Evolutionary conservation across 768 basidiomycete genomes (phyloP).

Genomic region (Mycena haematopus): DNA sequence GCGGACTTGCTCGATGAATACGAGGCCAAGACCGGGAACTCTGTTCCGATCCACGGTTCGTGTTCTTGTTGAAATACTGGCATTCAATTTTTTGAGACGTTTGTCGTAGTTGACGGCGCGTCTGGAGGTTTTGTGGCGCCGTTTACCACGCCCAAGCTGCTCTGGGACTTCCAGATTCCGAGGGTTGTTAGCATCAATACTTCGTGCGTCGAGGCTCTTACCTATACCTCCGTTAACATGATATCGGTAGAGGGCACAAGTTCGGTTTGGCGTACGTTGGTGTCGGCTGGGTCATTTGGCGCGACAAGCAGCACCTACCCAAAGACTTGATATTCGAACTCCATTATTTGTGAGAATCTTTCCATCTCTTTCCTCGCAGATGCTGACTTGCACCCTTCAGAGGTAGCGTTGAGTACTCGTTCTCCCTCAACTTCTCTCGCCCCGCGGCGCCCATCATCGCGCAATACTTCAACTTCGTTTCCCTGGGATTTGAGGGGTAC

Average conservation of each 20-base stretch:
- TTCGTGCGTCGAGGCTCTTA: constrained; percentile 41
- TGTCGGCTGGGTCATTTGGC: constrained; percentile 76
- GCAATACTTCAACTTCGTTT: constrained; percentile 69
- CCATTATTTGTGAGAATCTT: constrained; percentile 45
- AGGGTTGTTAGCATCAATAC: constrained; percentile 68
- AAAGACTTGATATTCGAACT: constrained; percentile 78
- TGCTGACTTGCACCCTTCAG: constrained; percentile 1
- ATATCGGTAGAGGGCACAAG: constrained; percentile 60
- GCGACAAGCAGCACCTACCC: constrained; percentile 66
- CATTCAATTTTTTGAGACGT: constrained; percentile 42
- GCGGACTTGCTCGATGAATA: constrained; percentile 72
- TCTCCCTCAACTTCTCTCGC: constrained; percentile 68
- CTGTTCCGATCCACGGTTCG: constrained; percentile 75
- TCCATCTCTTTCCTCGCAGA: not conserved
- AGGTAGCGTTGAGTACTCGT: constrained; percentile 75
- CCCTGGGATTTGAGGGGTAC: constrained; percentile 66
- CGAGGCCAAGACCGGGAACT: constrained; percentile 63
- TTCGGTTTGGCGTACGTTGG: constrained; percentile 60
- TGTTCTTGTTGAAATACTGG: constrained; percentile 49
- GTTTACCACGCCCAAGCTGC: constrained; percentile 60
- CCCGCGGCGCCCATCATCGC: constrained; percentile 68
- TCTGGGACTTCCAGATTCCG: constrained; percentile 70
- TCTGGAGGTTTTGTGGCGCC: constrained; percentile 74
- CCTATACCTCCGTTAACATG: constrained; percentile 45
- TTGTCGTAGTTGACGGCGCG: constrained; percentile 60